phyloP scores from a whole-genome alignment of 257 asterid genomes.

The Nicotiana noctiflora region DNA sequence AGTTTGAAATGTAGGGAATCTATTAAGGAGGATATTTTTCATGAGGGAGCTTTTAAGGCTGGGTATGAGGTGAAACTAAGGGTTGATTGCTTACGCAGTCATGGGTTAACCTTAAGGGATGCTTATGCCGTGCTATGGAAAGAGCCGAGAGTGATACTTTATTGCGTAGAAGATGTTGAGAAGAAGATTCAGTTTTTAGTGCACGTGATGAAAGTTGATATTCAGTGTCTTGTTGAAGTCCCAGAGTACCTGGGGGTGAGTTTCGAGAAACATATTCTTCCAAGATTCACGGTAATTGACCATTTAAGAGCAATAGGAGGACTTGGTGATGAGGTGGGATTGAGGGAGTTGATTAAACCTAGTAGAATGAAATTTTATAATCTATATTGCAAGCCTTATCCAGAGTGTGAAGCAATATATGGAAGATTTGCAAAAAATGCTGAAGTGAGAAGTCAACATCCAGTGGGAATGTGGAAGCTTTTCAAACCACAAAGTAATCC shows the following conservation, averaged over 20 bases:
- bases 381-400: conserved; percentile 82
- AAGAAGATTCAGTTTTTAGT: conserved; percentile 60
- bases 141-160: conserved; percentile 73
- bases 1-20: conserved; percentile 62
- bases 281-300: conserved; percentile 65
- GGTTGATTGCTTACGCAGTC: conserved; percentile 56
- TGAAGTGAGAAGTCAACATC: conserved; percentile 37
- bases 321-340: conserved; percentile 59
- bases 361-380: conserved; percentile 83
- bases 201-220: conserved; percentile 43
- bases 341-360: conserved; percentile 55
- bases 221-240: conserved; percentile 54
- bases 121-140: conserved; percentile 74
- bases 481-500: conserved; percentile 50
- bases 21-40: conserved; percentile 46
- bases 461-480: conserved; percentile 87
- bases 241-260: conserved; percentile 76
- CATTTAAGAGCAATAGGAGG: conserved; percentile 50
- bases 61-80: conserved; percentile 59
- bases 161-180: conserved; percentile 43
- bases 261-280: conserved; percentile 68
- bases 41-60: conserved; percentile 55
- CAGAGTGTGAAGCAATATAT: conserved; percentile 72
- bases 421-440: conserved; percentile 45
- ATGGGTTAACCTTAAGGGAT: conserved; percentile 59